phyloP scores from a whole-genome alignment of 2,329 filamentous ascomycete species.

The Paracamarosporium sp. region DNA sequence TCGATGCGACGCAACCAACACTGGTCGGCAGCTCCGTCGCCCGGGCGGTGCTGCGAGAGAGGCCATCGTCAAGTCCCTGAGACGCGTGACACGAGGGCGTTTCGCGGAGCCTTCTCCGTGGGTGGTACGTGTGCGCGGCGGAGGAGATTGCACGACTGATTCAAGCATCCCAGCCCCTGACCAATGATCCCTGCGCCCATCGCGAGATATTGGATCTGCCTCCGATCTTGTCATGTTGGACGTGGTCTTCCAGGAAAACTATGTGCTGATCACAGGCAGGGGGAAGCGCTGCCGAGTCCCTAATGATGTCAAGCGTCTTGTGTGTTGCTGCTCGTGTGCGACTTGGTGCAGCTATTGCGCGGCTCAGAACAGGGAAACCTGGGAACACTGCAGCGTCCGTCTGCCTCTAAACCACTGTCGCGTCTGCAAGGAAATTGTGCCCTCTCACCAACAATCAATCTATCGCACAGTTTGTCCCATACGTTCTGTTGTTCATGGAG shows the following conservation, averaged over 20 bases:
- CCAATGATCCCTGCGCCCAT: constrained; percentile 2
- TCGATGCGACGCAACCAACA: background rate
- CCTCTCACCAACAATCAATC: too few relatives aligned
- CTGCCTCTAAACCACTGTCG: background rate
- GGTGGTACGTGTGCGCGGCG: background rate
- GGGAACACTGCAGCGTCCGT: background rate
- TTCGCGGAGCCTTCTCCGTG: background rate
- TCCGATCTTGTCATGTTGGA: background rate
- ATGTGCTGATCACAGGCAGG: constrained; percentile 1
- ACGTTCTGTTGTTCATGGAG: background rate
- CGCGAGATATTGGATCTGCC: background rate
- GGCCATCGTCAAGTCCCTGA: background rate
- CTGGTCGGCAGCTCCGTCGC: background rate
- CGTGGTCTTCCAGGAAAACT: background rate
- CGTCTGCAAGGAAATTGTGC: background rate
- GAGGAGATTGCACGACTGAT: background rate
- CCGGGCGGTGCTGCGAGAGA: background rate
- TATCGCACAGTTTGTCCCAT: background rate
- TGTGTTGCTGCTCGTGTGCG: background rate
- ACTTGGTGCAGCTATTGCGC: background rate
- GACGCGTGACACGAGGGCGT: background rate
- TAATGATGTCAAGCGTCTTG: constrained; percentile 1
- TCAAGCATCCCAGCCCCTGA: background rate
- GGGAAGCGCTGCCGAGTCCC: background rate
- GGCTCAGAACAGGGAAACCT: background rate